phyloP scores from a whole-genome alignment of 2,329 filamentous ascomycete genomes.

The Albifimbria verrucaria region DNA sequence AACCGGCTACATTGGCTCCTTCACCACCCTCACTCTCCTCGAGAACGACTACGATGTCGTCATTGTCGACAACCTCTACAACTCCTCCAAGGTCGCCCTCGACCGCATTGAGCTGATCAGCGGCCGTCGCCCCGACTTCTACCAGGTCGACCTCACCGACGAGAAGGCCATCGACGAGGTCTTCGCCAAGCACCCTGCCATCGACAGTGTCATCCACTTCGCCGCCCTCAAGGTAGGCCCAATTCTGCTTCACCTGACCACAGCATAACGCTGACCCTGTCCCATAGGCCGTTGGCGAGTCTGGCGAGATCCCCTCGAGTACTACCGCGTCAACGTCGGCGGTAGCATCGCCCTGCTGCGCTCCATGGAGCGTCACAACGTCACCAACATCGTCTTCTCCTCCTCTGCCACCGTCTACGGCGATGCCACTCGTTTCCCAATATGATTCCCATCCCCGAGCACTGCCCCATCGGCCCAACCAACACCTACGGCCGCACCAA shows the following conservation, averaged over 20 bases:
- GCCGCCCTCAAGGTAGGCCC: conserved; percentile 82
- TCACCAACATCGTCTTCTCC: conserved; percentile 97
- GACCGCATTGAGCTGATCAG: conserved; percentile 93
- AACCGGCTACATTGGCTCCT: conserved; percentile 98
- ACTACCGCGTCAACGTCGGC: conserved; percentile 95
- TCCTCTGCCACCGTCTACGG: conserved; percentile 98
- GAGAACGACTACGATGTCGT: conserved; percentile 95
- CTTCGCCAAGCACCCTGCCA: conserved; percentile 84
- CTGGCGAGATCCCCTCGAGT: conserved; percentile 88
- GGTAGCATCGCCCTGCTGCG: conserved; percentile 85
- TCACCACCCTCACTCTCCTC: conserved; percentile 88
- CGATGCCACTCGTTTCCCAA: conserved; percentile 90
- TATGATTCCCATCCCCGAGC: conserved; percentile 98
- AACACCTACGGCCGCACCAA: conserved; percentile 99
- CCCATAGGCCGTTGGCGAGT: conserved; percentile 86
- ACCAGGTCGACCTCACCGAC: conserved; percentile 85
- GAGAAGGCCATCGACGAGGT: conserved; percentile 80
- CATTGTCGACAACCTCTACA: conserved; percentile 95
- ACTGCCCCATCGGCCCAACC: conserved; percentile 92
- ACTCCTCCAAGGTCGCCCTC: conserved; percentile 86
- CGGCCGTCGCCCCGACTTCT: conserved; percentile 82
- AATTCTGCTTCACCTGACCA: background rate
- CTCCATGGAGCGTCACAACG: conserved; percentile 85
- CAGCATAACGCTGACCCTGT: conserved; percentile 3
- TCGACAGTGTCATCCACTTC: conserved; percentile 98